Conservation (phyloP, 164 flowering plant species). For the Sextonia rubra region DNA sequence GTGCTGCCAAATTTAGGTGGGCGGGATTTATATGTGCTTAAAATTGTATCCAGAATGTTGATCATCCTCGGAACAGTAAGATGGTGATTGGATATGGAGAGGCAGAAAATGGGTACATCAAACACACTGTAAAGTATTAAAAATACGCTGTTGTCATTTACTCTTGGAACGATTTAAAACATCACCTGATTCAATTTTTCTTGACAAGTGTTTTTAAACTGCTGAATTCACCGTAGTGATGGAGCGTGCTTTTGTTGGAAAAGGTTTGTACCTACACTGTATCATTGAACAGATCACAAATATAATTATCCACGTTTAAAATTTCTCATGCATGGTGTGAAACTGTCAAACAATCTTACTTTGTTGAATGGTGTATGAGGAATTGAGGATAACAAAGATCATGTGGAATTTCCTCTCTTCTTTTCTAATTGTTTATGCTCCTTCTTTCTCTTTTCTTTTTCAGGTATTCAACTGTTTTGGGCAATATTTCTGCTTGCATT, state of each 20-base stretch:
- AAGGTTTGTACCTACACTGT: background rate
- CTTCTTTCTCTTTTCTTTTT: background rate
- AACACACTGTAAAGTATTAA: no score
- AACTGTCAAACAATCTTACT: no score
- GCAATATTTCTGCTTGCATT: slow-evolving; percentile 92
- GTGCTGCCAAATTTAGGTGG: background rate
- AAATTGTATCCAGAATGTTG: background rate
- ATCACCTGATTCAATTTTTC: no score
- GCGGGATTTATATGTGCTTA: background rate
- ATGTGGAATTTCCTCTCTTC: no score
- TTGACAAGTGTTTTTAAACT: background rate
- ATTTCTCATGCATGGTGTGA: no score
- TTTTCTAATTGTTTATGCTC: background rate
- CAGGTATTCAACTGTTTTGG: slow-evolving; percentile 97
- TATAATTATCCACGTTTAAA: background rate
- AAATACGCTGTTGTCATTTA: no score
- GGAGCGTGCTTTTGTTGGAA: background rate
- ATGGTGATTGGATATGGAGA: background rate
- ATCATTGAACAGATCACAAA: no score
- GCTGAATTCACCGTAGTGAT: background rate
- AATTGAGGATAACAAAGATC: no score
- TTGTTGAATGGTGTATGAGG: no score
- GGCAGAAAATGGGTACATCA: background rate
- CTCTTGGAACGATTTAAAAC: no score
- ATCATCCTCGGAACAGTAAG: background rate